A percentile compares a stretch with the other conserved stretches of the same genome.
These are phyloP conservation scores for Achaetomiella virescens DNA, from an alignment of 495 filamentous ascomycete species.

Conservation along the genomic window DNA sequence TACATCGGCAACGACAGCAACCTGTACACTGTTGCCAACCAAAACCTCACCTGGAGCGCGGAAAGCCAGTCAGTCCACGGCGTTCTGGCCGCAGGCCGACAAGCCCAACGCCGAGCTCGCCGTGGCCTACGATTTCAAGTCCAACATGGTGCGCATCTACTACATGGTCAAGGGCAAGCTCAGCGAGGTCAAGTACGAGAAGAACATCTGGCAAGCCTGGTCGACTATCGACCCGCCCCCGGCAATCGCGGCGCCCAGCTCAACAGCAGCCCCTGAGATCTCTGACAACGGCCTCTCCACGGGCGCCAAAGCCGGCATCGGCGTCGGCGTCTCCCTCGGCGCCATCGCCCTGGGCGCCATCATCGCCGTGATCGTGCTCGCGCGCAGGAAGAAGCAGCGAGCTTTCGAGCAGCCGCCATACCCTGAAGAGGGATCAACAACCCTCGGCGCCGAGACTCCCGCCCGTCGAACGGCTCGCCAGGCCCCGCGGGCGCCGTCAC, in stretches of 20 bases:
- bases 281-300: slow-evolving; percentile 24
- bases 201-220: slow-evolving; percentile 21
- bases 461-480: slow-evolving; percentile 17
- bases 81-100: slow-evolving; percentile 33
- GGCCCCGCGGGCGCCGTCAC: background rate
- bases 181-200: slow-evolving; percentile 28
- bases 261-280: background rate
- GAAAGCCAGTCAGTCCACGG: slow-evolving; percentile 16
- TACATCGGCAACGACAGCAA: slow-evolving; percentile 34
- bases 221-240: slow-evolving; percentile 6
- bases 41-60: slow-evolving; percentile 22
- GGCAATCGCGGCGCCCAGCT: background rate
- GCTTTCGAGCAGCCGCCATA: background rate
- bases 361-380: slow-evolving; percentile 21
- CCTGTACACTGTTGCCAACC: slow-evolving; percentile 26
- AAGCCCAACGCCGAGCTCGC: slow-evolving; percentile 27
- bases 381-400: slow-evolving; percentile 14
- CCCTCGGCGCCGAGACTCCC: slow-evolving; percentile 12
- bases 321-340: slow-evolving; percentile 30
- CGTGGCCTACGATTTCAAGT: slow-evolving; percentile 18
- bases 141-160: slow-evolving; percentile 28
- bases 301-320: slow-evolving; percentile 35
- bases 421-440: slow-evolving; percentile 9
- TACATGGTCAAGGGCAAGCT: slow-evolving; percentile 29
- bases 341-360: slow-evolving; percentile 23